Conservation (phyloP, 2,329 filamentous ascomycete genomes). For the Coniochaeta ligniaria region DNA sequence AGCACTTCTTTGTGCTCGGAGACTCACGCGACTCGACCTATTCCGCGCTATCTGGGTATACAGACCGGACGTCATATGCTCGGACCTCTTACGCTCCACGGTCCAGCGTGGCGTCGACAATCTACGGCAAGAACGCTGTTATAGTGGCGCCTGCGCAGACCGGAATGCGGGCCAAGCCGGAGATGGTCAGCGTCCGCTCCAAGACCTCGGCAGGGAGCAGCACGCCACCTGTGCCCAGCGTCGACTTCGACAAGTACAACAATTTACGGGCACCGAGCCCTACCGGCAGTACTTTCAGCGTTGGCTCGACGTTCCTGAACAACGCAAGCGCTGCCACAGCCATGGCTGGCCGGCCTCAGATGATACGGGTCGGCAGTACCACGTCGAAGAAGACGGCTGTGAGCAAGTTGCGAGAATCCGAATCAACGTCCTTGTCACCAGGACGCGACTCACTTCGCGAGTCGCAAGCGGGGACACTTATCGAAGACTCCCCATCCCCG, state of each 20-base stretch:
- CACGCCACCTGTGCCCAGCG: conserved; percentile 65
- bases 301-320: conserved; percentile 62
- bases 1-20: conserved; percentile 89
- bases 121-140: conserved; percentile 86
- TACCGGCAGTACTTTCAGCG: conserved; percentile 52
- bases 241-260: conserved; percentile 58
- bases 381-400: conserved; percentile 36
- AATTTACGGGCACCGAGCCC: conserved; percentile 42
- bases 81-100: conserved; percentile 52
- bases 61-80: conserved; percentile 55
- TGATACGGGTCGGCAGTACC: conserved; percentile 45
- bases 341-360: conserved; percentile 48
- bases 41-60: conserved; percentile 63
- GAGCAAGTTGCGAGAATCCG: conserved; percentile 15
- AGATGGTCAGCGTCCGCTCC: conserved; percentile 82
- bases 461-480: conserved; percentile 39
- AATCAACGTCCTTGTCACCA: conserved; percentile 14
- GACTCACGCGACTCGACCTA: conserved; percentile 89
- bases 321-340: conserved; percentile 52
- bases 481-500: conserved; percentile 40
- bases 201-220: conserved; percentile 40
- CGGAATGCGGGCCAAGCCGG: conserved; percentile 79
- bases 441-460: conserved; percentile 19
- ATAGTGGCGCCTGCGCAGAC: conserved; percentile 79
- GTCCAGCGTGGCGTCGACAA: conserved; percentile 81